phyloP scores from a whole-genome alignment of 1,284 basidiomycete genomes.

The Kalmanozyma brasiliensis region DNA sequence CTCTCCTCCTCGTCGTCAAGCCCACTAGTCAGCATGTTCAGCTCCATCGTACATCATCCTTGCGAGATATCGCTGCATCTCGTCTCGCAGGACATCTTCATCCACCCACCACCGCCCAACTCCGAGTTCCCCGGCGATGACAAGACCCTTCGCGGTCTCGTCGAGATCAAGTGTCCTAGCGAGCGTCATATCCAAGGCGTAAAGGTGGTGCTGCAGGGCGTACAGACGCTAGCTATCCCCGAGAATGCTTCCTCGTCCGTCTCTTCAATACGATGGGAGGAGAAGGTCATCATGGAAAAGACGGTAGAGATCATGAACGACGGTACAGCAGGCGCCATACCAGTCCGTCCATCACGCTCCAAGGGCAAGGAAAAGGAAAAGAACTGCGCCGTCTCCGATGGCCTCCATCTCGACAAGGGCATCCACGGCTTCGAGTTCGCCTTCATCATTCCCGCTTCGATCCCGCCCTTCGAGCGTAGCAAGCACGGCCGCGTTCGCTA shows the following conservation, averaged over 20 bases:
- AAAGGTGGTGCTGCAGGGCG: slow-evolving; percentile 53
- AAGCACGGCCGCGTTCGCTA: slow-evolving; percentile 64
- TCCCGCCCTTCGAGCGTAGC: slow-evolving; percentile 62
- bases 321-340: slow-evolving; percentile 28
- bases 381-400: slow-evolving; percentile 35
- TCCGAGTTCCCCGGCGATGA: slow-evolving; percentile 59
- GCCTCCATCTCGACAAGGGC: slow-evolving; percentile 59
- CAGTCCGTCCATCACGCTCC: slow-evolving; percentile 21
- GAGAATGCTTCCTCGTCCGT: slow-evolving; percentile 23
- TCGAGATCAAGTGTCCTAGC: slow-evolving; percentile 64
- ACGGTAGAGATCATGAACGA: slow-evolving; percentile 59
- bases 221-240: slow-evolving; percentile 63
- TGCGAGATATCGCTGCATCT: slow-evolving; percentile 65
- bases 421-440: slow-evolving; percentile 66
- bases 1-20: too few relatives aligned
- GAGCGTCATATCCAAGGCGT: slow-evolving; percentile 61
- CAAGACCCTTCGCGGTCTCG: slow-evolving; percentile 63
- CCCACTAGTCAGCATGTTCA: slow-evolving; percentile 50
- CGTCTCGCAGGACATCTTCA: slow-evolving; percentile 61
- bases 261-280: slow-evolving; percentile 58
- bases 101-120: slow-evolving; percentile 56
- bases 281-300: slow-evolving; percentile 63
- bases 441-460: slow-evolving; percentile 65
- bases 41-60: slow-evolving; percentile 58
- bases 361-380: slow-evolving; percentile 53